These are phyloP conservation scores for Rehmannia glutinosa DNA, from an alignment of 257 asterid genomes.

Conservation along the genomic window DNA sequence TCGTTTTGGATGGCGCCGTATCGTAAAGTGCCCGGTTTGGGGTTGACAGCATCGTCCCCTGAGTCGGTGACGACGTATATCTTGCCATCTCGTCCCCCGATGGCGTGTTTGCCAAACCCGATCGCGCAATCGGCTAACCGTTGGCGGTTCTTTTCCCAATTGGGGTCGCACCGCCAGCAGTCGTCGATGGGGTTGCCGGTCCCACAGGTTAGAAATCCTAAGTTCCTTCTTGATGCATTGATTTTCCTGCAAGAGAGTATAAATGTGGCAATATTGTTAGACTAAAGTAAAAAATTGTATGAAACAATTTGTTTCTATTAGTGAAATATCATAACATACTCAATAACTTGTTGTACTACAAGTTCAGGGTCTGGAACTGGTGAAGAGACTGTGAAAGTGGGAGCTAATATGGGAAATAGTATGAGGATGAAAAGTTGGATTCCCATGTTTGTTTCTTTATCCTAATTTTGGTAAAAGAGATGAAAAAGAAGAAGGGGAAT, in stretches of 20 bases:
- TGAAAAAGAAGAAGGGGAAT: background rate
- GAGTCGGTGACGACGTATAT: constrained; percentile 68
- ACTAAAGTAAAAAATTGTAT: background rate
- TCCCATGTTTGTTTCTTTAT: constrained; percentile 26
- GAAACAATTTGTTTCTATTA: too few relatives aligned
- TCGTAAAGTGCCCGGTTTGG: constrained; percentile 67
- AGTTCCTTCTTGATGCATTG: constrained; percentile 61
- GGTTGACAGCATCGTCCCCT: constrained; percentile 67
- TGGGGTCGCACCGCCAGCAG: constrained; percentile 91
- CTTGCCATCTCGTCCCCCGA: constrained; percentile 73
- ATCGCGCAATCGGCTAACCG: constrained; percentile 76
- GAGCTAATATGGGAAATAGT: constrained; percentile 26
- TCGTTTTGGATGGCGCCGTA: constrained; percentile 75
- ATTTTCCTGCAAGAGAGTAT: constrained; percentile 43
- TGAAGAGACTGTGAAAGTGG: constrained; percentile 38
- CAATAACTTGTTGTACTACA: constrained; percentile 63
- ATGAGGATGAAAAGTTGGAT: constrained; percentile 31
- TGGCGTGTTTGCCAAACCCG: constrained; percentile 83
- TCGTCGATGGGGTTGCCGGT: constrained; percentile 91
- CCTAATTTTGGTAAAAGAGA: background rate
- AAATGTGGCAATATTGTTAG: background rate
- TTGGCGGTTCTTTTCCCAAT: constrained; percentile 71
- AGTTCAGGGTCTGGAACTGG: constrained; percentile 68
- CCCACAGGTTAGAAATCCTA: constrained; percentile 69
- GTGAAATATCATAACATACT: constrained; percentile 33